Conservation (phyloP, 371 early-diverging fungal species). For the Apophysomyces sp. region DNA sequence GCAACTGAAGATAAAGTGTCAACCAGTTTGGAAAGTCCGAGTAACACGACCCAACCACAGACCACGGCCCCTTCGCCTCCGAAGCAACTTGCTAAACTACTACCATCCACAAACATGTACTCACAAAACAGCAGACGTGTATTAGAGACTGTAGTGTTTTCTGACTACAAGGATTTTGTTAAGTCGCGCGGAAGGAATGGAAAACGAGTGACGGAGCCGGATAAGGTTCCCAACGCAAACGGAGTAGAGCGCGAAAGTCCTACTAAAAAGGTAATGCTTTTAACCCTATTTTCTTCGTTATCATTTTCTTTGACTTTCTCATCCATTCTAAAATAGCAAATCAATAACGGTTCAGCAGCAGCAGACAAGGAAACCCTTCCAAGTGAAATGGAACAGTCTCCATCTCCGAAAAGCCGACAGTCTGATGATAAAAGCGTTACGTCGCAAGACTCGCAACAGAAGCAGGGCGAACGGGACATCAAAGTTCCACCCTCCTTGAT, state of each 20-base stretch:
- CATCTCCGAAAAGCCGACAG: not conserved
- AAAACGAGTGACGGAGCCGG: not conserved
- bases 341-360: not conserved
- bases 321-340: not conserved
- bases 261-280: not conserved
- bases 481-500: slow-evolving; percentile 25
- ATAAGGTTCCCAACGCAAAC: not conserved
- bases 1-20: not conserved
- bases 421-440: not conserved
- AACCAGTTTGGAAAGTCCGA: not conserved
- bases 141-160: not conserved
- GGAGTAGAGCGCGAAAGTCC: not conserved
- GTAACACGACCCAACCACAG: not conserved
- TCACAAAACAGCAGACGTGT: not conserved
- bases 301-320: not conserved
- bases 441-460: not conserved
- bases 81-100: not conserved
- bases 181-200: not conserved
- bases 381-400: not conserved
- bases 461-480: slow-evolving; percentile 1
- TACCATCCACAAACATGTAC: not conserved
- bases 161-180: not conserved
- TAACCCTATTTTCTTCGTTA: not conserved
- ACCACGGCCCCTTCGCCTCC: not conserved
- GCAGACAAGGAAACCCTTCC: not conserved